phyloP scores from a whole-genome alignment of 345 rosid species.

The Populus ilicifolia region DNA sequence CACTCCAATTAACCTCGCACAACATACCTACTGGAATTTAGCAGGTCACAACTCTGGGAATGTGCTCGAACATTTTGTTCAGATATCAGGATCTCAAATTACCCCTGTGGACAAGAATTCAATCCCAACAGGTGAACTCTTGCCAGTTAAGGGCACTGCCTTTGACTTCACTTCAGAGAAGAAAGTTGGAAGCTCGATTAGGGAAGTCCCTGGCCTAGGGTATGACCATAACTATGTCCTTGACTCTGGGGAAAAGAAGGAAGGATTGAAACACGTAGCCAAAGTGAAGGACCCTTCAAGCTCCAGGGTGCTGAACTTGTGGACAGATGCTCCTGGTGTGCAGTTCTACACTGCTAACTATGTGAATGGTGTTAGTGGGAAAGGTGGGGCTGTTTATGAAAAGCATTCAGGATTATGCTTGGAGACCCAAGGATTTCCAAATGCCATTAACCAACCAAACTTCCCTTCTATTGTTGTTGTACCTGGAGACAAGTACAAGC shows the following conservation, averaged over 20 bases:
- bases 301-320: constrained; percentile 66
- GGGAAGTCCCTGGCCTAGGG: constrained; percentile 63
- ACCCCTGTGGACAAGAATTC: constrained; percentile 74
- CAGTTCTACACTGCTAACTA: constrained; percentile 81
- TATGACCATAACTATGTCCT: constrained; percentile 86
- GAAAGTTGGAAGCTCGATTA: constrained; percentile 54
- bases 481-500: constrained; percentile 67
- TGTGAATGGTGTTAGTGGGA: constrained; percentile 63
- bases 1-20: constrained; percentile 74
- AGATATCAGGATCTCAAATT: constrained; percentile 67
- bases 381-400: constrained; percentile 61
- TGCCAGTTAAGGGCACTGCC: constrained; percentile 61
- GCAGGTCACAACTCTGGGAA: constrained; percentile 68
- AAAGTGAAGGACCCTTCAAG: constrained; percentile 55
- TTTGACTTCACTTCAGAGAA: constrained; percentile 74
- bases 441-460: constrained; percentile 63
- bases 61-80: constrained; percentile 63
- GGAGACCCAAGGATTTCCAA: constrained; percentile 91
- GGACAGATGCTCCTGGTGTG: constrained; percentile 82
- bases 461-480: constrained; percentile 71
- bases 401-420: constrained; percentile 79
- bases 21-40: constrained; percentile 87
- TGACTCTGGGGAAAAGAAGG: constrained; percentile 55
- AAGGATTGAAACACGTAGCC: constrained; percentile 69
- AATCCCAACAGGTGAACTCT: constrained; percentile 74